A percentile compares a stretch with the other conserved stretches of the same genome.
Evolutionary conservation across 2,329 filamentous ascomycete genomes (phyloP).

Genomic region (Boeremia lycopersici): DNA sequence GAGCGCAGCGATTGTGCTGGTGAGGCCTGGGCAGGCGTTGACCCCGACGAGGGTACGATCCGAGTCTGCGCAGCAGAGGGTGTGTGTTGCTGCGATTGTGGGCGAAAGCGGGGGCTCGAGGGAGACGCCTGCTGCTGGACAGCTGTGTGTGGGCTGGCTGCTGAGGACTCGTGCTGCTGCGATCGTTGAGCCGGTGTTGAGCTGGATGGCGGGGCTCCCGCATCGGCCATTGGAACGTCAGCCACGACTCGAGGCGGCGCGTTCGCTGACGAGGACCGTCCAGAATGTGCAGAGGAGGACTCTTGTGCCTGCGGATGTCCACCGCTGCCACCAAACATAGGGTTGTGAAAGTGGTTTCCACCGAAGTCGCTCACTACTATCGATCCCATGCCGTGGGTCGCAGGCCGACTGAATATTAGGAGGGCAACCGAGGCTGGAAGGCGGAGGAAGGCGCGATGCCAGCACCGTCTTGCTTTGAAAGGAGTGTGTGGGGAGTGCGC

Average conservation of each 20-base stretch:
- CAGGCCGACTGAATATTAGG: constrained; percentile 18
- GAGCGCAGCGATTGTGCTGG: constrained; percentile 35
- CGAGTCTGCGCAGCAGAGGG: constrained; percentile 32
- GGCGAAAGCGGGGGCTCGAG: constrained; percentile 44
- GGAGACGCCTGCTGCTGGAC: constrained; percentile 31
- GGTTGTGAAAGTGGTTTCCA: constrained; percentile 75
- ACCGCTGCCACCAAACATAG: constrained; percentile 64
- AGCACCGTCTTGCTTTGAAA: constrained; percentile 17
- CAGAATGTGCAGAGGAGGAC: constrained; percentile 42
- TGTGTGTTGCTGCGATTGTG: constrained; percentile 43
- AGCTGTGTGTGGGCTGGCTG: constrained; percentile 22
- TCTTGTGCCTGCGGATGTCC: constrained; percentile 50
- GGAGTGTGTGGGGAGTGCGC: constrained; percentile 21
- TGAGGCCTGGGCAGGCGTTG: constrained; percentile 35
- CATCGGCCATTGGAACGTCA: constrained; percentile 50
- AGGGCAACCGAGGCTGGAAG: constrained; percentile 5
- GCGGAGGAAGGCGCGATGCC: constrained; percentile 21
- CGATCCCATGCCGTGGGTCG: constrained; percentile 62
- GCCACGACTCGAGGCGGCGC: constrained; percentile 33
- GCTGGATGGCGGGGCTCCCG: constrained; percentile 39
- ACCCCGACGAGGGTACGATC: constrained; percentile 32
- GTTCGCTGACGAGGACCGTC: constrained; percentile 41
- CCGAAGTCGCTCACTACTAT: constrained; percentile 71
- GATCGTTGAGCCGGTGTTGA: constrained; percentile 37
- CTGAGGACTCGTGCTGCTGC: constrained; percentile 31